Percentiles rank a stretch among this genome's conserved stretches.
Evolutionary conservation across 306 rosid species (phyloP).

Genomic region (Malus orientalis): DNA sequence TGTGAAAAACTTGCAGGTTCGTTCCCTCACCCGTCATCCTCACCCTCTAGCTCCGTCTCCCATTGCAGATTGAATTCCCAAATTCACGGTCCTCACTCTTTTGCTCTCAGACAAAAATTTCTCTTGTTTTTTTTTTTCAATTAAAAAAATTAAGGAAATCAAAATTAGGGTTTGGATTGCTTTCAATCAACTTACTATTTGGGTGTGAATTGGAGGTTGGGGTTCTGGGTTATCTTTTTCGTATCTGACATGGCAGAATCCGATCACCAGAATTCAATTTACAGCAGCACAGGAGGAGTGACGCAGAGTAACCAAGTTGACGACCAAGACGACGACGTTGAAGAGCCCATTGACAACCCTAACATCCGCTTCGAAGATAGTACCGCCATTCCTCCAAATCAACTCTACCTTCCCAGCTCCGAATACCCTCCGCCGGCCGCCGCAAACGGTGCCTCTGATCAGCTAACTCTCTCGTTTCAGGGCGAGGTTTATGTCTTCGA

Average conservation of each 20-base stretch:
- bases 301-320: conserved; percentile 23
- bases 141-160: background rate
- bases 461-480: conserved; percentile 48
- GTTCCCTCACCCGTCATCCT: background rate
- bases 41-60: background rate
- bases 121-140: background rate
- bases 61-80: background rate
- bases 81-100: background rate
- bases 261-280: conserved; percentile 27
- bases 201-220: background rate
- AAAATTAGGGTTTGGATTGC: background rate
- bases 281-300: conserved; percentile 17
- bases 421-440: conserved; percentile 24
- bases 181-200: background rate
- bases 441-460: conserved; percentile 34
- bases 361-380: conserved; percentile 39
- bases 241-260: conserved; percentile 23
- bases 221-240: background rate
- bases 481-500: conserved; percentile 59
- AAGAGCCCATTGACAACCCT: conserved; percentile 45
- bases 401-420: conserved; percentile 20
- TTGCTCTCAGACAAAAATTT: background rate
- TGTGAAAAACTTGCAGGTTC: background rate
- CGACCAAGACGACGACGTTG: conserved; percentile 43
- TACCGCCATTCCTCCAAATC: conserved; percentile 3